These are phyloP conservation scores for Corylus avellana DNA, from an alignment of 306 rosid species.

Conservation along the genomic window DNA sequence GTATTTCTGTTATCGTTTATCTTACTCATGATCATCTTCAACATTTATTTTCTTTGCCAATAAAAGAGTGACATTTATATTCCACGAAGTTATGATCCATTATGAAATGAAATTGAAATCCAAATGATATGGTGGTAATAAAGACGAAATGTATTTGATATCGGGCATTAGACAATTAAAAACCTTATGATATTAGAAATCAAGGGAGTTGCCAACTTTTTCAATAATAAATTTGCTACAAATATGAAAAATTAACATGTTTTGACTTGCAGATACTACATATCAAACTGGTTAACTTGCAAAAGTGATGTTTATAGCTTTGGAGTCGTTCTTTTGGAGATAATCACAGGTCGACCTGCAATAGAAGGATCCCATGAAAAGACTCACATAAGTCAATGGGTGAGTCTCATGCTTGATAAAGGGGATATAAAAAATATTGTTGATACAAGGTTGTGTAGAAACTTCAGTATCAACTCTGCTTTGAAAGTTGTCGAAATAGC, in stretches of 20 bases:
- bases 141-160: too few species aligned
- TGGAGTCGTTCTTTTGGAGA: conserved; percentile 9
- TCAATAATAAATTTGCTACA: not conserved
- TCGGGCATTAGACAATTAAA: too few species aligned
- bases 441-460: conserved; percentile 10
- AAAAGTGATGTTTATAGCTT: conserved; percentile 29
- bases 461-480: not conserved
- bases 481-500: conserved; percentile 28
- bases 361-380: not conserved
- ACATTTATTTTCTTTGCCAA: too few species aligned
- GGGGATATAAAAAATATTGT: conserved; percentile 15
- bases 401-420: not conserved
- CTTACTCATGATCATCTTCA: too few species aligned
- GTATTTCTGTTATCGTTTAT: not conserved
- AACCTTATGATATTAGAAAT: too few species aligned
- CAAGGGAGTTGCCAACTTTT: too few species aligned
- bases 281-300: not conserved
- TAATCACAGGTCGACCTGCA: conserved; percentile 8
- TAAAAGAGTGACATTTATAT: too few species aligned
- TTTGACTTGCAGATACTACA: not conserved
- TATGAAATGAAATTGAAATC: too few species aligned
- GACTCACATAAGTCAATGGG: conserved; percentile 13
- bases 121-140: too few species aligned
- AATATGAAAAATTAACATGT: not conserved
- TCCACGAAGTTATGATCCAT: too few species aligned